Evolutionary conservation across 2,329 filamentous ascomycete genomes (phyloP).

Genomic region (Pseudogymnoascus sp.): DNA sequence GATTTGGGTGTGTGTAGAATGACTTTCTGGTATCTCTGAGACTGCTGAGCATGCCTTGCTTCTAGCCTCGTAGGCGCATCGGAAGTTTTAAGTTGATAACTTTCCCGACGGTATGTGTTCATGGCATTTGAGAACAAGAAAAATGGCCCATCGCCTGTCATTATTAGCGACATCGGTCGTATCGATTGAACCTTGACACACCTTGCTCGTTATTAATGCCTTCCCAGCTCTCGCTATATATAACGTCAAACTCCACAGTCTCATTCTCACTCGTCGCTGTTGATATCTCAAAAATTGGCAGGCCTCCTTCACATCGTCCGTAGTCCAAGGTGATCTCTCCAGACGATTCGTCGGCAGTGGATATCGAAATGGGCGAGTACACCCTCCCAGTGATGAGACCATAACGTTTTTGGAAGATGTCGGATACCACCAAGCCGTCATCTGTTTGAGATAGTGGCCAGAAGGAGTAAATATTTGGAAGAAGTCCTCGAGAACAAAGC

Average conservation of each 20-base stretch:
- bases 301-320: conserved; percentile 17
- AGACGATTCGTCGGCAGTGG: neutral
- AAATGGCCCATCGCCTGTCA: conserved; percentile 21
- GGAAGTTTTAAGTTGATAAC: conserved; percentile 14
- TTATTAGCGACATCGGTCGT: neutral
- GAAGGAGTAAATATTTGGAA: neutral
- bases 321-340: conserved; percentile 20
- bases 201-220: conserved; percentile 17
- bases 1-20: conserved; percentile 19
- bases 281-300: conserved; percentile 18
- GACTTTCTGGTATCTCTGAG: conserved; percentile 21
- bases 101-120: conserved; percentile 20
- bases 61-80: conserved; percentile 10
- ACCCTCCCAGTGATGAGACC: neutral
- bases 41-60: conserved; percentile 17
- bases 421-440: neutral
- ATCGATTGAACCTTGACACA: conserved; percentile 1
- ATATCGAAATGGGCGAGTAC: neutral
- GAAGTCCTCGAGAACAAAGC: neutral
- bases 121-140: conserved; percentile 23
- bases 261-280: conserved; percentile 13
- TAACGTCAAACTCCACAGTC: conserved; percentile 17
- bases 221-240: conserved; percentile 21
- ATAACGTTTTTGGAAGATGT: neutral
- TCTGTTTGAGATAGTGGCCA: neutral